Percentiles rank a stretch among this genome's conserved stretches.
phyloP scores from a whole-genome alignment of 768 basidiomycete species.

The Lactifluus echinatus region DNA sequence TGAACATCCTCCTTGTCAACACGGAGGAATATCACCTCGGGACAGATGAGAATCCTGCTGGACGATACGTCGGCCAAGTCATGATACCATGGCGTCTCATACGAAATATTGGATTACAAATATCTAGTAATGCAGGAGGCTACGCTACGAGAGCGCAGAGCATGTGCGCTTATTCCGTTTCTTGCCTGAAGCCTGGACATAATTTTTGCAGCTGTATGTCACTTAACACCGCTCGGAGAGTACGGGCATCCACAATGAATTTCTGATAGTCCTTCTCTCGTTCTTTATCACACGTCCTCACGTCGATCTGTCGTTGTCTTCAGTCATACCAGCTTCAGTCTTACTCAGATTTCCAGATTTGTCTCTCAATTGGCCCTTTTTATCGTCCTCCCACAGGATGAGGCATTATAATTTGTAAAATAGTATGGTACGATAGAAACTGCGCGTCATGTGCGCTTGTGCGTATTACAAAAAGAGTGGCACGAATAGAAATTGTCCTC shows the following conservation, averaged over 20 bases:
- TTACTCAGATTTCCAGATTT: too few relatives aligned
- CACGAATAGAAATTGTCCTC: slow-evolving; percentile 1
- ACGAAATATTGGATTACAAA: slow-evolving; percentile 41
- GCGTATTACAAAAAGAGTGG: slow-evolving; percentile 1
- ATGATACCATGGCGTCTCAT: slow-evolving; percentile 70
- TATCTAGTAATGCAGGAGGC: not conserved
- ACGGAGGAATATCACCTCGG: slow-evolving; percentile 65
- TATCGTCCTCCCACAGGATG: not conserved
- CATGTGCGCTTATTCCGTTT: too few relatives aligned
- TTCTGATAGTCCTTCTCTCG: too few relatives aligned
- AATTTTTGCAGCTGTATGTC: too few relatives aligned
- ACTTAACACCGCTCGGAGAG: too few relatives aligned
- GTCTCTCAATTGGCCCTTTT: too few relatives aligned
- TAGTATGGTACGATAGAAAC: not conserved
- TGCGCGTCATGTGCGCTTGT: not conserved
- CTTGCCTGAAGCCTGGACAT: too few relatives aligned
- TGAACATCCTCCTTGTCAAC: slow-evolving; percentile 76
- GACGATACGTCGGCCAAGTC: slow-evolving; percentile 66
- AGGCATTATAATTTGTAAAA: not conserved
- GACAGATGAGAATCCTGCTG: slow-evolving; percentile 34
- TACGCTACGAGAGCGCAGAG: slow-evolving; percentile 8
- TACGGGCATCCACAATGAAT: too few relatives aligned
- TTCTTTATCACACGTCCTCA: too few relatives aligned
- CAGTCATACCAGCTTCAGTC: too few relatives aligned
- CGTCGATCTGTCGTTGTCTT: too few relatives aligned